Conservation (phyloP, 73 alveolate species). For the Paramecium sexaurelia region DNA sequence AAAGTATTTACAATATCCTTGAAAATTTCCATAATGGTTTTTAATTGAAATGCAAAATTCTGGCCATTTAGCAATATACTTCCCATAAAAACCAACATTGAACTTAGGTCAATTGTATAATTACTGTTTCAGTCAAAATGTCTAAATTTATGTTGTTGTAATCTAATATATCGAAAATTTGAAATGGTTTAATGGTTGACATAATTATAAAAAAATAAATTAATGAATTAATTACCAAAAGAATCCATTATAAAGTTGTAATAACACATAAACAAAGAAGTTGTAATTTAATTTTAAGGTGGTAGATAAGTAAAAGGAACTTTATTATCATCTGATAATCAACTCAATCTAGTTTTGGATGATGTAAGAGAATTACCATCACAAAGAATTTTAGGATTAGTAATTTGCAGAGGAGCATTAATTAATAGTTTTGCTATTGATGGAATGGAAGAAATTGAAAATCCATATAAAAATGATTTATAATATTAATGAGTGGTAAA, state of each 20-base stretch:
- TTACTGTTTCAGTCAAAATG: constrained; percentile 87
- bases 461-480: constrained; percentile 19
- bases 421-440: constrained; percentile 14
- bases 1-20: constrained; percentile 80
- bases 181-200: constrained; percentile 71
- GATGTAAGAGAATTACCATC: constrained; percentile 14
- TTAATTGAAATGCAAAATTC: constrained; percentile 93
- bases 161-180: constrained; percentile 92
- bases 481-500: not conserved
- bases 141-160: constrained; percentile 95
- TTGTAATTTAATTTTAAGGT: not conserved
- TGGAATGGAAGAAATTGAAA: constrained; percentile 27
- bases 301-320: constrained; percentile 38
- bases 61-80: constrained; percentile 94
- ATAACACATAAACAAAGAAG: not conserved
- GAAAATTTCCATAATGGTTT: constrained; percentile 87
- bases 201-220: constrained; percentile 16
- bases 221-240: constrained; percentile 28
- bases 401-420: constrained; percentile 12
- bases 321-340: not conserved
- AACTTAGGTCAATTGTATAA: constrained; percentile 32
- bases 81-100: constrained; percentile 92
- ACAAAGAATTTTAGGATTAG: not conserved
- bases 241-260: not conserved
- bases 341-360: constrained; percentile 21